These are phyloP conservation scores for Hymenoscyphus scutula DNA, from an alignment of 2,329 filamentous ascomycete species.

Conservation along the genomic window DNA sequence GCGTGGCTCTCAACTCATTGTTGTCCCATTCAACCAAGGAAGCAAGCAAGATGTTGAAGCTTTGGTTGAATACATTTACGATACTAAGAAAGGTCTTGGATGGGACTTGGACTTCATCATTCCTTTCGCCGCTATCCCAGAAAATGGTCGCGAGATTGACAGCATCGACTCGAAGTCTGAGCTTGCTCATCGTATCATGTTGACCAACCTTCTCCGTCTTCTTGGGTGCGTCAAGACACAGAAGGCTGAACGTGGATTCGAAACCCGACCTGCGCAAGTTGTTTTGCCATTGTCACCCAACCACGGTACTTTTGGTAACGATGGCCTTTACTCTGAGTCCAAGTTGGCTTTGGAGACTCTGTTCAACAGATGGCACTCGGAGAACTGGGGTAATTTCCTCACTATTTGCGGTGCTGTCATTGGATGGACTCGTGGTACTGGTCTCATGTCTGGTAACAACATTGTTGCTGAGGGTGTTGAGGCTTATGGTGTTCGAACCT, in stretches of 20 bases:
- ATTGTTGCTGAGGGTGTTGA: slow-evolving; percentile 96
- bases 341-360: slow-evolving; percentile 96
- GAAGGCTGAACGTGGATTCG: slow-evolving; percentile 82
- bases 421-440: slow-evolving; percentile 97
- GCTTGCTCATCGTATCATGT: slow-evolving; percentile 97
- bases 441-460: slow-evolving; percentile 97
- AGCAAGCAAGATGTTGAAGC: slow-evolving; percentile 98
- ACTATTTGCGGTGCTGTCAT: slow-evolving; percentile 98
- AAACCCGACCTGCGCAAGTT: slow-evolving; percentile 94
- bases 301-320: slow-evolving; percentile 96
- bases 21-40: slow-evolving; percentile 98
- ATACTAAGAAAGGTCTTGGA: slow-evolving; percentile 90
- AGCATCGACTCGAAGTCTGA: slow-evolving; percentile 96
- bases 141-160: slow-evolving; percentile 97
- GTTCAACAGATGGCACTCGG: slow-evolving; percentile 97
- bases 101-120: slow-evolving; percentile 98
- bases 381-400: slow-evolving; percentile 96
- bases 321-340: slow-evolving; percentile 96
- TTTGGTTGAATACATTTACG: slow-evolving; percentile 93
- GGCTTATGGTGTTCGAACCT: slow-evolving; percentile 93
- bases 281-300: slow-evolving; percentile 95
- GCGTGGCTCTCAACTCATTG: slow-evolving; percentile 91
- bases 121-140: slow-evolving; percentile 95
- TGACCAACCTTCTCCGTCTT: slow-evolving; percentile 92
- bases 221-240: slow-evolving; percentile 87